phyloP scores from a whole-genome alignment of 768 basidiomycete species.

The Kwoniella bestiolae region DNA sequence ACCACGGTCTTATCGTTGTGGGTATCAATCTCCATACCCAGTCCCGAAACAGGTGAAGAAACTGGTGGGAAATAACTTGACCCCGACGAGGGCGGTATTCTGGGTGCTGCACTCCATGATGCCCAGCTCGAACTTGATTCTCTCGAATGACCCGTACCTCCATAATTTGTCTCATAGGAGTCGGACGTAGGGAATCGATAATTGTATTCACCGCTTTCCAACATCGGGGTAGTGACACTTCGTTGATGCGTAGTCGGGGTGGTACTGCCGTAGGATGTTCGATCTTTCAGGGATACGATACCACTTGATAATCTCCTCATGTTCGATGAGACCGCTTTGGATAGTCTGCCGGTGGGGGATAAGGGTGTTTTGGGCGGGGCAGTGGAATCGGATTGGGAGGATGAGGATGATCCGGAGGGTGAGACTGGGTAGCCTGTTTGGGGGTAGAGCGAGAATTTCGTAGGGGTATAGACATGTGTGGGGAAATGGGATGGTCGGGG shows the following conservation, averaged over 20 bases:
- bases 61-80: conserved; percentile 29
- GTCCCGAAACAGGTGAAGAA: not conserved
- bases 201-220: conserved; percentile 8
- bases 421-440: conserved; percentile 4
- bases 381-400: conserved; percentile 23
- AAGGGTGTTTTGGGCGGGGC: conserved; percentile 24
- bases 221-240: conserved; percentile 8
- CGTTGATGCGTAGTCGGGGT: not conserved
- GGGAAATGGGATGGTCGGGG: conserved; percentile 33
- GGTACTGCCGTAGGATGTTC: not conserved
- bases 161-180: conserved; percentile 3
- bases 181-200: not conserved
- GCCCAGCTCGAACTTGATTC: conserved; percentile 10
- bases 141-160: conserved; percentile 9
- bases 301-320: conserved; percentile 14
- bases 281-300: conserved; percentile 18
- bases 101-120: conserved; percentile 6
- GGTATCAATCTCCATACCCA: conserved; percentile 18
- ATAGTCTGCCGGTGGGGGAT: conserved; percentile 20
- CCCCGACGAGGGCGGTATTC: not conserved
- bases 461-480: conserved; percentile 29
- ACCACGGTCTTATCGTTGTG: conserved; percentile 1
- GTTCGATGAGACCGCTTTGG: conserved; percentile 14
- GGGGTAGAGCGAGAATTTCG: conserved; percentile 25
- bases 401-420: conserved; percentile 21